phyloP scores from a whole-genome alignment of 768 basidiomycete species.

The Podaxis mareebaensis region DNA sequence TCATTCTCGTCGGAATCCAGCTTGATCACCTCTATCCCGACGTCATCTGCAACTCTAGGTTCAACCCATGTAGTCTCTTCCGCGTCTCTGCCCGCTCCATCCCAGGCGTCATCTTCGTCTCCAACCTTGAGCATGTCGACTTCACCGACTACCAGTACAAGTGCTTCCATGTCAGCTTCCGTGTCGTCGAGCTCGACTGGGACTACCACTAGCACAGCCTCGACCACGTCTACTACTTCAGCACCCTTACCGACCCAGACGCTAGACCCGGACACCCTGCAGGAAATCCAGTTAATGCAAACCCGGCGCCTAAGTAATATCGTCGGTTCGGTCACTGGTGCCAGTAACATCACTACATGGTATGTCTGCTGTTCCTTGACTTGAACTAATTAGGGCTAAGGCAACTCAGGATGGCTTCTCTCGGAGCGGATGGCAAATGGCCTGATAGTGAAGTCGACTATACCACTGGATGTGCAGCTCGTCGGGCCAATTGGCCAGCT shows the following conservation, averaged over 20 bases:
- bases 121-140: neutral
- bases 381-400: neutral
- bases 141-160: neutral
- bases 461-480: conserved; percentile 60
- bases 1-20: neutral
- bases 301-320: conserved; percentile 42
- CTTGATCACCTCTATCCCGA: neutral
- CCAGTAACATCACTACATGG: conserved; percentile 42
- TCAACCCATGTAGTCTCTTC: neutral
- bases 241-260: conserved; percentile 1
- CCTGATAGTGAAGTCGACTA: conserved; percentile 59
- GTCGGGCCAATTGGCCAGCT: conserved; percentile 71
- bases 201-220: neutral
- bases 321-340: conserved; percentile 36
- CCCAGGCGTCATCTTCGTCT: neutral
- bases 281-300: conserved; percentile 19
- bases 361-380: conserved; percentile 14
- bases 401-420: conserved; percentile 43
- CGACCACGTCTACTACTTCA: neutral
- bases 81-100: neutral
- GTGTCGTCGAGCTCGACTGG: neutral
- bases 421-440: conserved; percentile 54
- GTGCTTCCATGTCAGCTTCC: neutral
- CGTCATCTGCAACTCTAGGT: neutral
- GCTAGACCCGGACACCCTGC: conserved; percentile 1